Conservation (phyloP, 495 filamentous ascomycete species). For the Chaetomium tenue region DNA sequence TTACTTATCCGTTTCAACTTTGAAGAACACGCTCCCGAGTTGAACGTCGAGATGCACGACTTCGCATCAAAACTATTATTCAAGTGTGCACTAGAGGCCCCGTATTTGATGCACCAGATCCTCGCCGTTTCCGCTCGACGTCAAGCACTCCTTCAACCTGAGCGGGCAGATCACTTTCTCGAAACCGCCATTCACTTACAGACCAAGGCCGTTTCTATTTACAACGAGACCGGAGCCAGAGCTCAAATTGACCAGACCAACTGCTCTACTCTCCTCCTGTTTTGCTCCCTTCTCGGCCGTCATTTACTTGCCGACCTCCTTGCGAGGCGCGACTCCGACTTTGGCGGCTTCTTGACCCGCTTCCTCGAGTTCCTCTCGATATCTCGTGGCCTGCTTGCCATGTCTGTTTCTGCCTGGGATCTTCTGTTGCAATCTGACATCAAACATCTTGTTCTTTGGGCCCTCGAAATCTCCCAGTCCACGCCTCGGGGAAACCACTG, state of each 20-base stretch:
- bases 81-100: conserved; percentile 31
- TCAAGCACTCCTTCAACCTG: conserved; percentile 32
- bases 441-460: conserved; percentile 29
- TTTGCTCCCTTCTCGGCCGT: conserved; percentile 37
- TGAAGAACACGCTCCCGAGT: conserved; percentile 31
- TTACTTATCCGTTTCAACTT: conserved; percentile 37
- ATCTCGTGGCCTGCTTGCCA: conserved; percentile 36
- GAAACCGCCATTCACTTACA: conserved; percentile 36
- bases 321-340: conserved; percentile 27
- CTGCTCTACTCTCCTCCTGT: conserved; percentile 39
- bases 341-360: conserved; percentile 35
- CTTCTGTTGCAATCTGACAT: conserved; percentile 36
- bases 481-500: conserved; percentile 26
- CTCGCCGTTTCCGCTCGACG: conserved; percentile 40
- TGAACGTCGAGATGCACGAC: conserved; percentile 27
- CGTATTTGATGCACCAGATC: conserved; percentile 39
- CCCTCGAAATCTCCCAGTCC: conserved; percentile 19
- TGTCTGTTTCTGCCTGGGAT: conserved; percentile 37
- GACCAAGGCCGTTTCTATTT: conserved; percentile 40
- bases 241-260: conserved; percentile 35
- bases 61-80: conserved; percentile 20
- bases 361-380: conserved; percentile 36
- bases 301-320: conserved; percentile 40
- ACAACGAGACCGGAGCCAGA: conserved; percentile 33
- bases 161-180: conserved; percentile 28